Conservation (phyloP, 331 rosid species). For the Pyracantha coccinea region DNA sequence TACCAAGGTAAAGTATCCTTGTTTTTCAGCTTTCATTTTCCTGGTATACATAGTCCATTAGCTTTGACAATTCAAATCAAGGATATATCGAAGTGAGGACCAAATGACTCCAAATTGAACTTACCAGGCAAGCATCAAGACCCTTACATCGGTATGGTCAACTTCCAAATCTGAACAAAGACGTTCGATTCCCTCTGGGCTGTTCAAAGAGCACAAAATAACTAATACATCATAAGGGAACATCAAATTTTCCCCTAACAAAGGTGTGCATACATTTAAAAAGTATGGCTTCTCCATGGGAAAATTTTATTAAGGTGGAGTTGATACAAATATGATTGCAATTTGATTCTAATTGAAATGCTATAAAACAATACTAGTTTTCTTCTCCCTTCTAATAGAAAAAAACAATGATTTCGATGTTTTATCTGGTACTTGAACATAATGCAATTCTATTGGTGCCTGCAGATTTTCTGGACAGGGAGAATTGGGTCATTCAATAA, state of each 20-base stretch:
- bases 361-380: not conserved
- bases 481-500: not conserved
- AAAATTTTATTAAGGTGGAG: not conserved
- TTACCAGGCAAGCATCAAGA: constrained; percentile 99
- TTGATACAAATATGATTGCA: not conserved
- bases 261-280: not conserved
- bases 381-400: not conserved
- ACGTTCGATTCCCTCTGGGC: constrained; percentile 94
- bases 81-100: constrained; percentile 2
- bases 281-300: not conserved
- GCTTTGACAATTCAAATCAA: constrained; percentile 19
- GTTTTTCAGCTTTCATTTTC: constrained; percentile 95
- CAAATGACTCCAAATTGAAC: constrained; percentile 16
- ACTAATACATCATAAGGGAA: not conserved
- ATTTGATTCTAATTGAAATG: not conserved
- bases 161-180: constrained; percentile 93
- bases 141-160: constrained; percentile 84
- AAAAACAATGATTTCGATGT: not conserved
- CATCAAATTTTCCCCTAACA: not conserved
- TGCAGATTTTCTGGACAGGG: not conserved
- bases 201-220: constrained; percentile 29
- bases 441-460: no score
- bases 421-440: not conserved
- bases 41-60: constrained; percentile 50
- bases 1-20: constrained; percentile 94